phyloP scores from a whole-genome alignment of 768 basidiomycete species.

The Mycena galopus region DNA sequence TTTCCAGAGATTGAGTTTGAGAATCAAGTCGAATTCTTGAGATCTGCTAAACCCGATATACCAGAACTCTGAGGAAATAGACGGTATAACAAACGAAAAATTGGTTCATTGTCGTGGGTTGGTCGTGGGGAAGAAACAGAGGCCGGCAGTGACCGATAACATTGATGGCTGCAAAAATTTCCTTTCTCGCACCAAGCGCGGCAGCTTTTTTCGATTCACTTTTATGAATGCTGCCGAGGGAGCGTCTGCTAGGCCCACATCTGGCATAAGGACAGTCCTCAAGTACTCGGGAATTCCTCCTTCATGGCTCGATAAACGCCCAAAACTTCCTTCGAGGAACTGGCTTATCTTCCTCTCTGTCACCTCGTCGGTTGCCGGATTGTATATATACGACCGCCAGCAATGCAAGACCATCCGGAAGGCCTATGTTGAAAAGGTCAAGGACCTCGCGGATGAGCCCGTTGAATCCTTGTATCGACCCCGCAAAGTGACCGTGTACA shows the following conservation, averaged over 20 bases:
- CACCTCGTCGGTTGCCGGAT: conserved; percentile 76
- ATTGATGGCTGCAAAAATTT: not conserved
- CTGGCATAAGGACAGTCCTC: conserved; percentile 73
- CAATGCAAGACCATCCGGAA: conserved; percentile 84
- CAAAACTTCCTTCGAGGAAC: conserved; percentile 90
- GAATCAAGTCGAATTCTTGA: too few species aligned
- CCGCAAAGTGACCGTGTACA: conserved; percentile 88
- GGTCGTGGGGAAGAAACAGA: too few species aligned
- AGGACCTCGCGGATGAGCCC: conserved; percentile 78
- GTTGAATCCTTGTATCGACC: conserved; percentile 74
- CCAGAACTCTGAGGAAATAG: too few species aligned
- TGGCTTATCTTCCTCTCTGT: conserved; percentile 93
- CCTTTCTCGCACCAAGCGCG: not conserved
- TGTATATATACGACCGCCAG: conserved; percentile 88
- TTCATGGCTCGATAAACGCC: conserved; percentile 87
- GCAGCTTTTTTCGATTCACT: not conserved
- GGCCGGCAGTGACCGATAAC: not conserved
- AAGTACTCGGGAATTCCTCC: conserved; percentile 77
- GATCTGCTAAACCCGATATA: too few species aligned
- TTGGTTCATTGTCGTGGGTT: too few species aligned
- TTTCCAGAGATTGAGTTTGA: too few species aligned
- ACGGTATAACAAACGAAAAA: too few species aligned
- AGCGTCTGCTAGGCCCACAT: conserved; percentile 40
- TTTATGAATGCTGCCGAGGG: conserved; percentile 30
- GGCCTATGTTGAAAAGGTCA: conserved; percentile 85